Conservation (phyloP, 352 stramenopile species). For the Globisporangium cystogenes region DNA sequence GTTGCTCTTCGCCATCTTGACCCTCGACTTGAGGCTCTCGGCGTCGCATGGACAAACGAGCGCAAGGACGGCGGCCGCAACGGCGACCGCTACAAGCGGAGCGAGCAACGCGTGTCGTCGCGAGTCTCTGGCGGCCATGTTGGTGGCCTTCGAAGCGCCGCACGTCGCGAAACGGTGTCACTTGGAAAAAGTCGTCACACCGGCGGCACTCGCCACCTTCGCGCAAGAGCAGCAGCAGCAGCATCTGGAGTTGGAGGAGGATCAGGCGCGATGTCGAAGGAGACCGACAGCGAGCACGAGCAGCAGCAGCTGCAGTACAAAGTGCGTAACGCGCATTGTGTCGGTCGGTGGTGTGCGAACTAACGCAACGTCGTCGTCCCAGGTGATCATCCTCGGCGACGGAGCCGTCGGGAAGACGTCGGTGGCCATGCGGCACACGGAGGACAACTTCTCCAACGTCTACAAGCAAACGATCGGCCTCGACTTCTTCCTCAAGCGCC, state of each 20-base stretch:
- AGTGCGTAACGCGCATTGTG: conserved; percentile 19
- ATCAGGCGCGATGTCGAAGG: conserved; percentile 56
- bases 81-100: background rate
- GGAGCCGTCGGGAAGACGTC: conserved; percentile 95
- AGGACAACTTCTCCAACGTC: conserved; percentile 89
- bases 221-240: background rate
- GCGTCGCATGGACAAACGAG: background rate
- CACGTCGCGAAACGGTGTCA: background rate
- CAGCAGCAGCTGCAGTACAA: conserved; percentile 87
- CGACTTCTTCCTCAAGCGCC: conserved; percentile 94
- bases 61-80: background rate
- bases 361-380: background rate
- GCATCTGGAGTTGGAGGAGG: background rate
- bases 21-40: conserved; percentile 10
- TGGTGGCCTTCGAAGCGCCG: background rate
- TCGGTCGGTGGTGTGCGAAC: too few relatives aligned
- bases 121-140: background rate
- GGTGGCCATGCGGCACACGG: conserved; percentile 89
- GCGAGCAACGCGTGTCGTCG: background rate
- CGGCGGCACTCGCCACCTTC: background rate
- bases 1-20: conserved; percentile 41
- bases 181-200: background rate
- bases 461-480: conserved; percentile 96
- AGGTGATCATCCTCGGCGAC: conserved; percentile 93
- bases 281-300: conserved; percentile 80